Base-by-base conservation (phyloP, 768 basidiomycete genomes). In the Boletellus emodensis region DNA sequence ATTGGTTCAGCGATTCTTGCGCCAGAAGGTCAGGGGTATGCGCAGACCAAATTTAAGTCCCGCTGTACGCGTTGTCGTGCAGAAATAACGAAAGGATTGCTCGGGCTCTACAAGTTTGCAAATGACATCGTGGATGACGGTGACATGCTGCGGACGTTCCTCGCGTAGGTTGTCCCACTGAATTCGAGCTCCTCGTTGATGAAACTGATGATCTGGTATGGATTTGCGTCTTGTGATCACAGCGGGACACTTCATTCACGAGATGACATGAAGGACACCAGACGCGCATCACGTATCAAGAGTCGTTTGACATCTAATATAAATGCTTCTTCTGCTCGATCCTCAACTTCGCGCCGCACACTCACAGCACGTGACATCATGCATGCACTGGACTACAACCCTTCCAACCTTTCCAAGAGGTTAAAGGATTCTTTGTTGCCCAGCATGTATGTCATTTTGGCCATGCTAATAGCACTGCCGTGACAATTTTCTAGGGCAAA, bases 1-100 rank as follows among this genome's bases (percentile, higher is more conserved):
- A 33, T 15, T 17, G 7, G 10, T 30, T 40, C 33, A 81, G 78
- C 71, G 2, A 72, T 74, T 39, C 56, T 77, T 47, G 69, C 61
- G 4, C 46, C 53, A 0, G 43, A 60, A 0, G 78, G 74, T 3
- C 69, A 60, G 0, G 81, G 81, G 0, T 82, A 81, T 52, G 60
- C 75, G 3, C 80, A 82, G 52, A 62, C 63, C 7, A 58, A 57
- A 2, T 82, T 82, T 48, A 44, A 14, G 3, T 35, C 55, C 0
- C 8, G 7, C 12, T 82, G 80, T 49, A 28, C 45, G 4, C n/a
- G 18, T 6, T 82, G 80, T 44, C 18, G 32, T 0, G 56, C 62
- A 40, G 42, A 30, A 0, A 74, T 82, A 20, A 76, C 64, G 2
- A 75, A 68, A 52, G 67, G 74, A 17, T 46, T 54, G 8, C 63